Evolutionary conservation across 2,329 filamentous ascomycete species (phyloP).

Genomic region (Pseudonectria buxi): DNA sequence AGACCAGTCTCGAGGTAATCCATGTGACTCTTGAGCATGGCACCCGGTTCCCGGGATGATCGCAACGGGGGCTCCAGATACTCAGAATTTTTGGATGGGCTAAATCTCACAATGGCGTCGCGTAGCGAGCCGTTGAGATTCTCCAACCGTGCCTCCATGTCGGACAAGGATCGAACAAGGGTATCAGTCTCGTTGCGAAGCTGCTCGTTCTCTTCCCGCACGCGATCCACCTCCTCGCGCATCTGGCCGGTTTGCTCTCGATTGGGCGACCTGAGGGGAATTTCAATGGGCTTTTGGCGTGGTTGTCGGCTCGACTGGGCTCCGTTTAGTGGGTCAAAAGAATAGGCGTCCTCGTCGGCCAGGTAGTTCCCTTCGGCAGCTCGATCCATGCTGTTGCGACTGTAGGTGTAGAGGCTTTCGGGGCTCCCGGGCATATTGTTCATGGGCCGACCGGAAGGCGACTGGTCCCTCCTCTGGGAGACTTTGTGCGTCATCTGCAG

Average conservation of each 20-base stretch:
- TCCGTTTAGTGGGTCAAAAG: slow-evolving; percentile 56
- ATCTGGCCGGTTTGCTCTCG: slow-evolving; percentile 47
- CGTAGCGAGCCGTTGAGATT: slow-evolving; percentile 60
- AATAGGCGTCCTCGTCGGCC: slow-evolving; percentile 71
- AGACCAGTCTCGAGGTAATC: slow-evolving; percentile 66
- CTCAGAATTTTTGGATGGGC: slow-evolving; percentile 46
- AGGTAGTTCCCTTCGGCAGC: slow-evolving; percentile 57
- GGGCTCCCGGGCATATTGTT: slow-evolving; percentile 66
- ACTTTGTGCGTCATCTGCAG: slow-evolving; percentile 82
- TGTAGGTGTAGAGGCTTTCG: slow-evolving; percentile 67
- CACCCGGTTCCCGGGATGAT: slow-evolving; percentile 32
- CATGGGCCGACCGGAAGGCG: slow-evolving; percentile 34
- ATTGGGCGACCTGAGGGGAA: slow-evolving; percentile 51
- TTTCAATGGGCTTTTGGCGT: slow-evolving; percentile 44
- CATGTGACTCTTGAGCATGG: slow-evolving; percentile 50
- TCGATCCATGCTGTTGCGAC: slow-evolving; percentile 51
- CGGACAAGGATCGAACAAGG: slow-evolving; percentile 43
- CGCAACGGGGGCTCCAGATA: slow-evolving; percentile 38
- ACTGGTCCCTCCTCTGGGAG: slow-evolving; percentile 49
- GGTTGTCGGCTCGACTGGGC: slow-evolving; percentile 19
- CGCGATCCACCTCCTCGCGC: slow-evolving; percentile 39
- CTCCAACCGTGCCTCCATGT: slow-evolving; percentile 60
- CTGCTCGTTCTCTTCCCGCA: slow-evolving; percentile 39
- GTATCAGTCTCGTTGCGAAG: slow-evolving; percentile 28
- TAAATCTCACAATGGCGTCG: slow-evolving; percentile 57